phyloP scores from a whole-genome alignment of 1,139 yeast species.

The Zygoascus sp. region DNA sequence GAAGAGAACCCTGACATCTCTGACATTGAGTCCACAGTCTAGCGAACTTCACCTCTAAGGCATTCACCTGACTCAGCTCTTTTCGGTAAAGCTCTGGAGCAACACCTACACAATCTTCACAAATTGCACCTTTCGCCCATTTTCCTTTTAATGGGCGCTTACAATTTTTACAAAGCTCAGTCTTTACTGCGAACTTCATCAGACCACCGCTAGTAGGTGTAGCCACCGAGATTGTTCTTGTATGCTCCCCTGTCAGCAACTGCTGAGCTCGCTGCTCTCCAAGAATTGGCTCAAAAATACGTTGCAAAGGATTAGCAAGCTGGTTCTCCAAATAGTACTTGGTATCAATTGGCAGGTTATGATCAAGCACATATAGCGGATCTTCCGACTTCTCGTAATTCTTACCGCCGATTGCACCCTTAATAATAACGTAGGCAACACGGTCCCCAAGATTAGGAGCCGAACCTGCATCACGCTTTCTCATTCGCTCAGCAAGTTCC shows the following conservation, averaged over 20 bases:
- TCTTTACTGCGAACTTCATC: conserved; percentile 86
- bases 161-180: conserved; percentile 85
- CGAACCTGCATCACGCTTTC: conserved; percentile 92
- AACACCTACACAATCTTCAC: conserved; percentile 68
- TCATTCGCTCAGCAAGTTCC: conserved; percentile 93
- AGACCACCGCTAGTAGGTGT: conserved; percentile 70
- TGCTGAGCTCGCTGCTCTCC: conserved; percentile 83
- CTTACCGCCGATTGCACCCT: conserved; percentile 75
- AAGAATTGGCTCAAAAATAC: conserved; percentile 92
- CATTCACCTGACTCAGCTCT: conserved; percentile 74
- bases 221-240: conserved; percentile 68
- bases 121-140: conserved; percentile 69
- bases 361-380: conserved; percentile 87
- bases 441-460: conserved; percentile 98
- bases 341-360: conserved; percentile 90
- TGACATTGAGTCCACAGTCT: conserved; percentile 98
- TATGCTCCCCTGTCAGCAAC: conserved; percentile 69
- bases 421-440: conserved; percentile 92
- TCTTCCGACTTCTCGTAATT: conserved; percentile 96
- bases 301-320: conserved; percentile 81
- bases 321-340: conserved; percentile 93
- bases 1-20: conserved; percentile 92
- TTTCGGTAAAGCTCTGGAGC: conserved; percentile 77
- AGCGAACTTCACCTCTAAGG: conserved; percentile 76
- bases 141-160: conserved; percentile 67